Evolutionary conservation across 108 stramenopile genomes (phyloP).

Genomic region (Fragilaria radians): DNA sequence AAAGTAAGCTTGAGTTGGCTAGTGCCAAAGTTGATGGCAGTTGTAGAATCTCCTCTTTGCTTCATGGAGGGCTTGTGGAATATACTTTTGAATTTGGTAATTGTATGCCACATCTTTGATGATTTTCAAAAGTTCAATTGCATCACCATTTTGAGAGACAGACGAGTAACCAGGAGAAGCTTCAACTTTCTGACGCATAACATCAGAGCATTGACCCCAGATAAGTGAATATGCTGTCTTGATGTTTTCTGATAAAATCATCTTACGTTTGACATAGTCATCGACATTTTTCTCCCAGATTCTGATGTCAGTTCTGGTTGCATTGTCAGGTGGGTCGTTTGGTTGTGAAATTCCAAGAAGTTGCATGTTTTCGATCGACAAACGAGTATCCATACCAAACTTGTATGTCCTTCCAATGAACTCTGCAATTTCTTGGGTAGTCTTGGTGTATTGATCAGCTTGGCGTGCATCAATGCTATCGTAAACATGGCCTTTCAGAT

Average conservation of each 20-base stretch:
- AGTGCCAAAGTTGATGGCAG: neutral
- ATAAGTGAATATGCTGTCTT: slow-evolving; percentile 4
- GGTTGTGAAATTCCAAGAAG: neutral
- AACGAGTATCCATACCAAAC: neutral
- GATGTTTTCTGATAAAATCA: neutral
- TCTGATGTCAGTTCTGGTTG: neutral
- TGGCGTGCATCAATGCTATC: neutral
- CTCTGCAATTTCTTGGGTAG: neutral
- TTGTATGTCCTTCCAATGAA: slow-evolving; percentile 2
- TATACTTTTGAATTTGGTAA: slow-evolving; percentile 13
- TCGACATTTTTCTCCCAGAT: slow-evolving; percentile 8
- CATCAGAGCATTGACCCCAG: slow-evolving; percentile 5
- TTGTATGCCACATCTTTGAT: neutral
- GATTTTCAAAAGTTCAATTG: slow-evolving; percentile 1
- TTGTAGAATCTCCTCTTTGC: slow-evolving; percentile 6
- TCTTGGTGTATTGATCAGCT: neutral
- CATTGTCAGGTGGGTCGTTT: slow-evolving; percentile 3
- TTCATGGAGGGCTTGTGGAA: slow-evolving; percentile 7
- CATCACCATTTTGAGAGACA: neutral
- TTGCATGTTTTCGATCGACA: neutral
- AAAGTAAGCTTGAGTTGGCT: slow-evolving; percentile 2
- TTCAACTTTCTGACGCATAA: slow-evolving; percentile 5
- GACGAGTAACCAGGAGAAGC: neutral
- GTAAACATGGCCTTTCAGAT: slow-evolving; percentile 6
- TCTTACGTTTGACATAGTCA: neutral